Evolutionary conservation across 2,329 filamentous ascomycete species (phyloP), one percentile per base, ranked within the genome.

Genomic region (Blastomyces gilchristii): DNA sequence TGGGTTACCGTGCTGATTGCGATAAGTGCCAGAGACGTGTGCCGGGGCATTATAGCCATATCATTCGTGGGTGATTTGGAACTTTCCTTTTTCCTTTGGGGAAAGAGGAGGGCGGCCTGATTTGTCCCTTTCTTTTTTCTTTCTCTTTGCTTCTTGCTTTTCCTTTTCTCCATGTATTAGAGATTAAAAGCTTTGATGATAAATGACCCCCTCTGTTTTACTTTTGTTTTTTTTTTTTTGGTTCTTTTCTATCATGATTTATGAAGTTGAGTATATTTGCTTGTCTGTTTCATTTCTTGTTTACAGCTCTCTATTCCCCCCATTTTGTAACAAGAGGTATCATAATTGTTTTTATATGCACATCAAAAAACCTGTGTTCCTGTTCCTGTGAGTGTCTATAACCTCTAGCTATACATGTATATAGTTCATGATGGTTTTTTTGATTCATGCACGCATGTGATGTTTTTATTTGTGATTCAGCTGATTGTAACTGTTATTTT

Each of bases 21-120:
- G 88, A 91, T 65, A 91, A 91, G 74, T 92, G 89, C 75, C 82
- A 82, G 54, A 80, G 83, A 71, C 88, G 86, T 71, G 87, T 90
- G 8, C 88, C 89, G 0, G 89, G 89, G 0, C 89, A 92, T 72
- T 91, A 90, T 71, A 91, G 88, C 70, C 89, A 92, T 74, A 90
- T 91, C 64, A 85, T 90, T 66, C 71, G 73, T 41, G 54, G 66
- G 49, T 76, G 66, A 71, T 45, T 16, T 41, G 18, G 16, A 45
- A 31, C 11, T 60, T 31, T 45, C 16, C 18, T 47, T 31, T 57
- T 47, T 22, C 2, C 37, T 39, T 12, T 45, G 5, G 2, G 6
- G 12, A 18, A 45, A 16, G 43, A 37, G 34, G 34, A 9, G 34
- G 7, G 34, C 5, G 34, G 7, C 34, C 1, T 37, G 34, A 8